Percentiles rank a stretch among this genome's conserved stretches.
Conservation (phyloP, 345 rosid species). For the Cochlearia excelsa region DNA sequence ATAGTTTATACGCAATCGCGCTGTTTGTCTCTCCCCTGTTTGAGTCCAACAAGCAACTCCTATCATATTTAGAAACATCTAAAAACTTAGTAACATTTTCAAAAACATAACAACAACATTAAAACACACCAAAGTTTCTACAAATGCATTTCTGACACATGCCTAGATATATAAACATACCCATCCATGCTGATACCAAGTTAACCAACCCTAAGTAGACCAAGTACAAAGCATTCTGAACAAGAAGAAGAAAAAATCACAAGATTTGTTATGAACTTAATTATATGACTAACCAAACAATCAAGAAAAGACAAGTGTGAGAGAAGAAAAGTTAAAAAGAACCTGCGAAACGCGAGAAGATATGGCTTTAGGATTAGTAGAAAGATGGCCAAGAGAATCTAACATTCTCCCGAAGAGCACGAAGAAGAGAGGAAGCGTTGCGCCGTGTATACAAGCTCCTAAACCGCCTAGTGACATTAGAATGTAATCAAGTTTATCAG, state of each 20-base stretch:
- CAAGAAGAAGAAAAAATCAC: not conserved
- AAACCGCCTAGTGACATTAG: constrained; percentile 60
- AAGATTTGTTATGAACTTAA: not conserved
- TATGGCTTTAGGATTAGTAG: constrained; percentile 47
- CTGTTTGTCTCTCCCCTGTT: constrained; percentile 86
- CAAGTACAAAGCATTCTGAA: constrained; percentile 65
- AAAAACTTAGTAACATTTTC: not conserved
- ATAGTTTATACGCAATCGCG: constrained; percentile 61
- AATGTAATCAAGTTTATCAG: constrained; percentile 51
- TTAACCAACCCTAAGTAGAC: constrained; percentile 57
- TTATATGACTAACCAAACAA: not conserved
- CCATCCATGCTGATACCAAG: constrained; percentile 62
- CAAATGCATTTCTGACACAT: not conserved
- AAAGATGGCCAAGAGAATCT: constrained; percentile 62
- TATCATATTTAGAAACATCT: constrained; percentile 3
- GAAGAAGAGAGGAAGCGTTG: constrained; percentile 66
- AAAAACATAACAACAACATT: not conserved
- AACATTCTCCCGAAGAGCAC: constrained; percentile 63
- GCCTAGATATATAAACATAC: constrained; percentile 31
- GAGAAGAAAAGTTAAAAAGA: constrained; percentile 11
- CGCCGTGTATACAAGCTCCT: constrained; percentile 69
- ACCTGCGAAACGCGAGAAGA: constrained; percentile 66
- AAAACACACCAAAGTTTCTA: no score
- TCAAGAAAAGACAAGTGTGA: not conserved
- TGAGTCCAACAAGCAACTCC: constrained; percentile 65